phyloP scores from a whole-genome alignment of 164 flowering plant species.

The Amborella trichopoda region DNA sequence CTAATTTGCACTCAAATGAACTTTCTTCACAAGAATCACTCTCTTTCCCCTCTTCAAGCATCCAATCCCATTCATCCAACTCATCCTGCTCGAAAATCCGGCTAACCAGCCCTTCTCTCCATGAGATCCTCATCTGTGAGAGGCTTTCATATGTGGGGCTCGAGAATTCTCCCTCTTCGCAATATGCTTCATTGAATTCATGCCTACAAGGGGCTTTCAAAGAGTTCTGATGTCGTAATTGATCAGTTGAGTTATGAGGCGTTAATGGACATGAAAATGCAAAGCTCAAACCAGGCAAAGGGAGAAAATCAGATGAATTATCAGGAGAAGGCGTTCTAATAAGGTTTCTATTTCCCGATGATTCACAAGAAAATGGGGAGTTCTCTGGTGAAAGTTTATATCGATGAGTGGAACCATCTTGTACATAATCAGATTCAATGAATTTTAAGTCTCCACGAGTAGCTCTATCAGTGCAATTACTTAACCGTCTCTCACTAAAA shows the following conservation, averaged over 20 bases:
- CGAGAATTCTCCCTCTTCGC: slow-evolving; percentile 16
- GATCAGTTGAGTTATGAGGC: slow-evolving; percentile 19
- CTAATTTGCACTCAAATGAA: slow-evolving; percentile 6
- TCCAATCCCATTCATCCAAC: slow-evolving; percentile 55
- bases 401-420: no score
- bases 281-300: slow-evolving; percentile 27
- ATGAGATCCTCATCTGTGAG: slow-evolving; percentile 53
- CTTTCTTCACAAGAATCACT: slow-evolving; percentile 1
- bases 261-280: slow-evolving; percentile 22
- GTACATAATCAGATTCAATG: no score
- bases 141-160: slow-evolving; percentile 21
- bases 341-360: slow-evolving; percentile 48
- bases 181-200: neutral
- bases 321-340: slow-evolving; percentile 62
- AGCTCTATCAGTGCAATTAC: no score
- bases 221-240: slow-evolving; percentile 10
- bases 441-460: no score
- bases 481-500: no score
- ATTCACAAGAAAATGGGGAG: slow-evolving; percentile 33
- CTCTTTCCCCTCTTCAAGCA: slow-evolving; percentile 62
- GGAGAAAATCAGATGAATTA: slow-evolving; percentile 20
- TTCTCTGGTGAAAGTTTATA: slow-evolving; percentile 5
- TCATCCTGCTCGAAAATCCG: slow-evolving; percentile 63
- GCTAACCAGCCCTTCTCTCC: slow-evolving; percentile 67
- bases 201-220: slow-evolving; percentile 2